Percentiles rank a stretch among this genome's conserved stretches.
Evolutionary conservation across 1,139 yeast species (phyloP).

Genomic region (Nematodospora anomalae): DNA sequence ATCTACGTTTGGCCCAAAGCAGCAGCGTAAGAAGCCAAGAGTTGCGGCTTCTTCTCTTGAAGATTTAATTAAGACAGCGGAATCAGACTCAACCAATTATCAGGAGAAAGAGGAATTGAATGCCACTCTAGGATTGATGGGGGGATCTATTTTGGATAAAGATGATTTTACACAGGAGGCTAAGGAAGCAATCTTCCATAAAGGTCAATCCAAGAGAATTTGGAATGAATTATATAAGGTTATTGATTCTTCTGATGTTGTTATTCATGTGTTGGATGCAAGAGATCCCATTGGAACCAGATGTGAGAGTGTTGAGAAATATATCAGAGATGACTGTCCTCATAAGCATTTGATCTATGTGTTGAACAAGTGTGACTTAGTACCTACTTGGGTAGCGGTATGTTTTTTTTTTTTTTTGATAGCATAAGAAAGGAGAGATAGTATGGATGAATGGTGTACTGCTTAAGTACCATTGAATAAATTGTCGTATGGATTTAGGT

Average conservation of each 20-base stretch:
- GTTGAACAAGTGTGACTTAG: slow-evolving; percentile 94
- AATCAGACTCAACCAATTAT: slow-evolving; percentile 56
- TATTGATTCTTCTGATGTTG: slow-evolving; percentile 94
- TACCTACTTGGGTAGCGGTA: slow-evolving; percentile 99
- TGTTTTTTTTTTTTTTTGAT: slow-evolving; percentile 39
- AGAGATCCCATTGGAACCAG: slow-evolving; percentile 97
- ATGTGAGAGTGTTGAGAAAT: slow-evolving; percentile 90
- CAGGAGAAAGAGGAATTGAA: slow-evolving; percentile 76
- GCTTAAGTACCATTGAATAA: too few relatives aligned
- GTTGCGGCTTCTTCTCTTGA: slow-evolving; percentile 72
- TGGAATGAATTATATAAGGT: slow-evolving; percentile 98
- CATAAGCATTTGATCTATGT: slow-evolving; percentile 95
- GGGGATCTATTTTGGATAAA: slow-evolving; percentile 60
- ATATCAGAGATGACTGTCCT: slow-evolving; percentile 89
- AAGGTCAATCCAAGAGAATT: slow-evolving; percentile 97
- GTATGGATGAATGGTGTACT: too few relatives aligned
- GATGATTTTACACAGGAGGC: slow-evolving; percentile 89
- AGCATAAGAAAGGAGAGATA: not conserved
- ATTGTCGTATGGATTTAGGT: not conserved
- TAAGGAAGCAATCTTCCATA: slow-evolving; percentile 91
- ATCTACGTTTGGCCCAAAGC: slow-evolving; percentile 89
- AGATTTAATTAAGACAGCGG: slow-evolving; percentile 70
- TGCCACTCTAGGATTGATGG: slow-evolving; percentile 79
- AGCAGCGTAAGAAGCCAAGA: slow-evolving; percentile 90
- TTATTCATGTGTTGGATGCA: slow-evolving; percentile 93